These are phyloP conservation scores for Rhodocollybia butyracea DNA, from an alignment of 768 basidiomycete species.

Conservation along the genomic window DNA sequence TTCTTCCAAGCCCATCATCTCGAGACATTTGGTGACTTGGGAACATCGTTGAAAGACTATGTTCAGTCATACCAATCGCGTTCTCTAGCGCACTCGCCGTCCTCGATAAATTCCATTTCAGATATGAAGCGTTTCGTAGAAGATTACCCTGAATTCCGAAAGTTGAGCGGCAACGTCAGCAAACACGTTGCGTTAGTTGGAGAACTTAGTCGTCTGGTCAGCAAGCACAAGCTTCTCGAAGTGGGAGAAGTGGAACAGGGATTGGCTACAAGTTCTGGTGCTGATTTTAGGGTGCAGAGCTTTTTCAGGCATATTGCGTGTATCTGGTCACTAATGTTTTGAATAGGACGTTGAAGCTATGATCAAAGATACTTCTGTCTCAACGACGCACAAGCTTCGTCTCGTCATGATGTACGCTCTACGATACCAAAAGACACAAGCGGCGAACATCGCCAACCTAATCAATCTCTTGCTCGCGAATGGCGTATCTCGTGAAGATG, in stretches of 20 bases:
- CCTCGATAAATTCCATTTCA: slow-evolving; percentile 85
- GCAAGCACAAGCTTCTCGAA: slow-evolving; percentile 79
- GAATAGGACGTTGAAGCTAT: slow-evolving; percentile 78
- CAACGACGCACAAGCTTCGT: slow-evolving; percentile 81
- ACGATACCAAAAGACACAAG: slow-evolving; percentile 89
- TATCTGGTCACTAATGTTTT: not conserved
- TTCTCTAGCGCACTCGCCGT: slow-evolving; percentile 71
- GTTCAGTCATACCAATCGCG: slow-evolving; percentile 90
- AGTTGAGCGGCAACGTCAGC: slow-evolving; percentile 96
- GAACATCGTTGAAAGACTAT: slow-evolving; percentile 86
- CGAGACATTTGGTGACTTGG: slow-evolving; percentile 95
- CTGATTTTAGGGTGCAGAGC: slow-evolving; percentile 73
- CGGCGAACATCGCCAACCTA: slow-evolving; percentile 75
- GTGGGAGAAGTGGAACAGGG: slow-evolving; percentile 96
- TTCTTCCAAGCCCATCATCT: slow-evolving; percentile 92
- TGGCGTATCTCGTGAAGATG: slow-evolving; percentile 75
- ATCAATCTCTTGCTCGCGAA: slow-evolving; percentile 74
- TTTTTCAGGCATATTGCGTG: not conserved
- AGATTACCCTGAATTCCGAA: slow-evolving; percentile 96
- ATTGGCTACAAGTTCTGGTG: slow-evolving; percentile 86
- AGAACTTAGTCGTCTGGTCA: slow-evolving; percentile 89
- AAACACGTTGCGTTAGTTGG: slow-evolving; percentile 98
- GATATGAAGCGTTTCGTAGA: slow-evolving; percentile 99
- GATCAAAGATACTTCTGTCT: slow-evolving; percentile 62
- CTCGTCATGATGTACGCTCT: slow-evolving; percentile 90